phyloP scores from a whole-genome alignment of 495 filamentous ascomycete species.

The Glarea lozoyensis region DNA sequence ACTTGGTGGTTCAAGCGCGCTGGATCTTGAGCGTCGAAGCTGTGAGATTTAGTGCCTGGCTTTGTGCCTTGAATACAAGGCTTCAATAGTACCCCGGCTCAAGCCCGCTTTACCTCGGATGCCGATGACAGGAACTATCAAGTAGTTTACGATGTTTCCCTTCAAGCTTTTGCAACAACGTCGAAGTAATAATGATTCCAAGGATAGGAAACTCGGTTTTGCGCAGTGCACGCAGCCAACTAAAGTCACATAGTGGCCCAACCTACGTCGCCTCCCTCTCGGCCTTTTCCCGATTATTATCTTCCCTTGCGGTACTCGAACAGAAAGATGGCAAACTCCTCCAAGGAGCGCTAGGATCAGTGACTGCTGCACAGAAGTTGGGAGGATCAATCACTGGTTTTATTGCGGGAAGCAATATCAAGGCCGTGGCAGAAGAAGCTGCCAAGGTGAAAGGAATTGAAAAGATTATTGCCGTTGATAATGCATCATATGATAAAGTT shows the following conservation, averaged over 20 bases:
- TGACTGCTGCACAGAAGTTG: slow-evolving; percentile 80
- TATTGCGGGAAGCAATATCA: slow-evolving; percentile 74
- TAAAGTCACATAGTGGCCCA: slow-evolving; percentile 7
- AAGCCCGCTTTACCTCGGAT: slow-evolving; percentile 8
- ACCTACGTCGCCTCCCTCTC: slow-evolving; percentile 22
- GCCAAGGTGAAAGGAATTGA: slow-evolving; percentile 84
- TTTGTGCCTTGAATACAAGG: not conserved
- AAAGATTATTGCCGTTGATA: slow-evolving; percentile 84
- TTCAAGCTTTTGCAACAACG: not conserved
- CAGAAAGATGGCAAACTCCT: slow-evolving; percentile 87
- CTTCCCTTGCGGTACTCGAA: slow-evolving; percentile 85
- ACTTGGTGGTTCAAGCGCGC: not conserved
- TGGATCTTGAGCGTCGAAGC: not conserved
- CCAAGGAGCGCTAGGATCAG: slow-evolving; percentile 69
- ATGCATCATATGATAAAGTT: slow-evolving; percentile 82
- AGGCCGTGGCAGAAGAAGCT: slow-evolving; percentile 74
- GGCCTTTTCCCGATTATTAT: slow-evolving; percentile 61
- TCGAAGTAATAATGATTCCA: slow-evolving; percentile 20
- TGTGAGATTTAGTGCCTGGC: not conserved
- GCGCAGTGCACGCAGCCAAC: slow-evolving; percentile 36
- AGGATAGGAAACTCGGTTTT: slow-evolving; percentile 35
- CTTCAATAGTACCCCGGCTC: too few species aligned
- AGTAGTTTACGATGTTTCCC: not conserved
- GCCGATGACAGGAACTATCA: not conserved
- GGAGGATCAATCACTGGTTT: slow-evolving; percentile 82